These are phyloP conservation scores for Albizia julibrissin DNA, from an alignment of 306 rosid species.

Conservation along the genomic window DNA sequence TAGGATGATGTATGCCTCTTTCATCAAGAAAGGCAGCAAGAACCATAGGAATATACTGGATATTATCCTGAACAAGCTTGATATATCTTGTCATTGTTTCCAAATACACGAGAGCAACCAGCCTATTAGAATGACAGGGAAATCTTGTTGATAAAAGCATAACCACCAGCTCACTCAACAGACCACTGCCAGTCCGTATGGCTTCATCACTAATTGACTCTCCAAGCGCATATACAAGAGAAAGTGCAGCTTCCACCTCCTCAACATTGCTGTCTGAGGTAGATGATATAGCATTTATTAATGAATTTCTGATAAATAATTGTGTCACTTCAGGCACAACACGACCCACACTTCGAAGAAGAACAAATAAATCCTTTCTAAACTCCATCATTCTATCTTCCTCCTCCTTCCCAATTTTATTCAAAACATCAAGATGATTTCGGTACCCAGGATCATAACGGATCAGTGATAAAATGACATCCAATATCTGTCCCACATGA, in stretches of 20 bases:
- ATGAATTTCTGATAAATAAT: constrained; percentile 68
- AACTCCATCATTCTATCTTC: constrained; percentile 89
- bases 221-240: constrained; percentile 19
- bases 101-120: constrained; percentile 91
- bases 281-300: constrained; percentile 65
- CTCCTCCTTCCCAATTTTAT: constrained; percentile 91
- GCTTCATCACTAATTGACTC: constrained; percentile 19
- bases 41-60: constrained; percentile 77
- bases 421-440: constrained; percentile 65
- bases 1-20: constrained; percentile 92
- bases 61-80: constrained; percentile 81
- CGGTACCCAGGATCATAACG: constrained; percentile 74
- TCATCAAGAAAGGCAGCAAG: constrained; percentile 94
- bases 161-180: constrained; percentile 71
- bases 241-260: constrained; percentile 26
- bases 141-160: constrained; percentile 82
- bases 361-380: constrained; percentile 88
- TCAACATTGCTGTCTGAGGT: constrained; percentile 65
- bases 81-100: constrained; percentile 86
- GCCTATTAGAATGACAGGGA: constrained; percentile 88
- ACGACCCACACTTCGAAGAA: constrained; percentile 53
- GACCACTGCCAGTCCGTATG: constrained; percentile 62
- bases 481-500: constrained; percentile 89
- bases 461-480: constrained; percentile 73
- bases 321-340: constrained; percentile 78